These are phyloP conservation scores for Lippia alba DNA, from an alignment of 305 asterid genomes.

Conservation along the genomic window DNA sequence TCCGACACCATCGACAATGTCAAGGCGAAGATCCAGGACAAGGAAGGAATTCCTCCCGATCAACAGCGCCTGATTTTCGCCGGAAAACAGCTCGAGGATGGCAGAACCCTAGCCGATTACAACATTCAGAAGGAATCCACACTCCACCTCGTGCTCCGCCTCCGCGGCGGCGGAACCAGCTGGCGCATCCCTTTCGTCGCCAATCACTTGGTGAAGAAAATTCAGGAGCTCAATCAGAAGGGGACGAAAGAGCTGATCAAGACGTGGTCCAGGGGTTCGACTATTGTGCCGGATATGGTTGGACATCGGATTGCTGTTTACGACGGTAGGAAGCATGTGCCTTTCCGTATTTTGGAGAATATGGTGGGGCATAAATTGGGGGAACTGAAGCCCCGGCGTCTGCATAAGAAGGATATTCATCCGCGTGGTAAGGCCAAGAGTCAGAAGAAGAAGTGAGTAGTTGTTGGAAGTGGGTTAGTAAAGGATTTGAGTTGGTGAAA, in stretches of 20 bases:
- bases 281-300: slow-evolving; percentile 64
- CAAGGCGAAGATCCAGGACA: slow-evolving; percentile 51
- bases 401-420: slow-evolving; percentile 50
- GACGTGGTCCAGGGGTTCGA: slow-evolving; percentile 66
- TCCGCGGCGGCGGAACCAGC: slow-evolving; percentile 57
- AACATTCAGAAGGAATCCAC: slow-evolving; percentile 50
- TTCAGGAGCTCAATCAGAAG: slow-evolving; percentile 37
- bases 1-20: slow-evolving; percentile 51
- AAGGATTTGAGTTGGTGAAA: slow-evolving; percentile 11
- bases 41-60: slow-evolving; percentile 45
- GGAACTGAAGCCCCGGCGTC: slow-evolving; percentile 46
- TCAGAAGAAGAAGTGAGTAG: slow-evolving; percentile 50
- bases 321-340: slow-evolving; percentile 57
- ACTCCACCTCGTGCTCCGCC: slow-evolving; percentile 48
- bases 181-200: slow-evolving; percentile 70
- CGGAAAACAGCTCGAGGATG: slow-evolving; percentile 48
- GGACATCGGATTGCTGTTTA: slow-evolving; percentile 60
- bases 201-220: slow-evolving; percentile 50
- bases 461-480: not conserved
- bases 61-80: slow-evolving; percentile 46
- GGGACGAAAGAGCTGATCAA: slow-evolving; percentile 48
- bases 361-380: slow-evolving; percentile 77
- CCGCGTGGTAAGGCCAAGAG: slow-evolving; percentile 47
- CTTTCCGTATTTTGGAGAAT: slow-evolving; percentile 50
- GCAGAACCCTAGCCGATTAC: slow-evolving; percentile 45